phyloP scores from a whole-genome alignment of 2,329 filamentous ascomycete genomes.

The Lachnellula cervina region DNA sequence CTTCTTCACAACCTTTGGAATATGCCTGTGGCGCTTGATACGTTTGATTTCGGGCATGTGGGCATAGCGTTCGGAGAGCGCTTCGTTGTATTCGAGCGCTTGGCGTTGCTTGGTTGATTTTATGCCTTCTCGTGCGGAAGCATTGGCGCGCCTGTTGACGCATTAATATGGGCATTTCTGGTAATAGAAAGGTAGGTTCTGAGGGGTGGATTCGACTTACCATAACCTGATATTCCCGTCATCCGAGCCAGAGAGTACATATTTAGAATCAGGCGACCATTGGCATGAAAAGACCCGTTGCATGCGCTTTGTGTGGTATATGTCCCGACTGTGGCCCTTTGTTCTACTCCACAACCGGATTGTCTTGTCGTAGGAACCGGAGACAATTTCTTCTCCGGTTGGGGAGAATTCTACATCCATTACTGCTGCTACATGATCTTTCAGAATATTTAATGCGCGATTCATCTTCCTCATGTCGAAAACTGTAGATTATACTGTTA shows the following conservation, averaged over 20 bases:
- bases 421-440: slow-evolving; percentile 83
- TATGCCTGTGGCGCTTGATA: slow-evolving; percentile 84
- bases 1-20: slow-evolving; percentile 94
- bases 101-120: slow-evolving; percentile 81
- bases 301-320: slow-evolving; percentile 98
- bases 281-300: slow-evolving; percentile 82
- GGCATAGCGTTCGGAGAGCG: slow-evolving; percentile 74
- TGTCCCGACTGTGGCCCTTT: slow-evolving; percentile 79
- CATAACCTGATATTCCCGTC: slow-evolving; percentile 90
- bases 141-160: slow-evolving; percentile 61
- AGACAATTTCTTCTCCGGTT: slow-evolving; percentile 89
- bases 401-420: slow-evolving; percentile 97
- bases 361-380: slow-evolving; percentile 82
- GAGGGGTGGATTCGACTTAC: too few species aligned
- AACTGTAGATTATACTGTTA: slow-evolving; percentile 51
- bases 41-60: slow-evolving; percentile 96
- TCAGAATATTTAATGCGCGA: slow-evolving; percentile 81
- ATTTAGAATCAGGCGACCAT: slow-evolving; percentile 86
- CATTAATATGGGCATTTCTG: too few species aligned
- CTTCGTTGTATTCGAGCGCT: slow-evolving; percentile 86
- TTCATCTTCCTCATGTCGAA: slow-evolving; percentile 94
- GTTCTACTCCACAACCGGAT: slow-evolving; percentile 79
- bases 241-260: slow-evolving; percentile 84
- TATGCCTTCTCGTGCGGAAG: slow-evolving; percentile 76
- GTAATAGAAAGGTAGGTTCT: too few species aligned